These are phyloP conservation scores for Macrotyloma uniflorum DNA, from an alignment of 306 rosid species.

Conservation along the genomic window DNA sequence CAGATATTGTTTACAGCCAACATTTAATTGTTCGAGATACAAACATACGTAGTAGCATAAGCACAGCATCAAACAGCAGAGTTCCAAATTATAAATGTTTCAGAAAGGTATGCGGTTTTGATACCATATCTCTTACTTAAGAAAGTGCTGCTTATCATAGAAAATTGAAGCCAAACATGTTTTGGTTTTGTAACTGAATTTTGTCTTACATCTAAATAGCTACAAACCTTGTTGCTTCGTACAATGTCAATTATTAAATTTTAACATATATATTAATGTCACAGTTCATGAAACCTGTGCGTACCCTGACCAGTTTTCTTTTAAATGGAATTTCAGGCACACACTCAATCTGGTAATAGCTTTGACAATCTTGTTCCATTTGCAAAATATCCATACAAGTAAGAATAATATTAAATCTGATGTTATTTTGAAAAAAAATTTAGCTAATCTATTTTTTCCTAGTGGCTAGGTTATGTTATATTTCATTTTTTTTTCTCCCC, in stretches of 20 bases:
- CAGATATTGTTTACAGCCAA: conserved; percentile 57
- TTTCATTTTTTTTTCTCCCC: conserved; percentile 33
- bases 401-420: conserved; percentile 41
- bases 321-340: conserved; percentile 58
- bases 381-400: conserved; percentile 80
- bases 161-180: conserved; percentile 28
- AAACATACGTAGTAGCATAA: conserved; percentile 12
- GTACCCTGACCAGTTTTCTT: conserved; percentile 31
- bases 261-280: not conserved
- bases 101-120: conserved; percentile 66
- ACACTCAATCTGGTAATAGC: conserved; percentile 79
- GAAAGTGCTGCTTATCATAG: conserved; percentile 10
- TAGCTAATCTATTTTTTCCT: not conserved
- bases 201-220: conserved; percentile 20
- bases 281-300: conserved; percentile 9
- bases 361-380: conserved; percentile 75
- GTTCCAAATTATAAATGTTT: conserved; percentile 73
- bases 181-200: conserved; percentile 29
- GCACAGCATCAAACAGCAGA: conserved; percentile 48
- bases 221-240: conserved; percentile 6
- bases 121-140: conserved; percentile 26
- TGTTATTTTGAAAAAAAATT: conserved; percentile 15
- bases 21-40: conserved; percentile 65
- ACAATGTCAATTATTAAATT: conserved; percentile 13
- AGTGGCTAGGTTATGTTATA: conserved; percentile 18